A percentile compares a stretch with the other conserved stretches of the same genome.
Evolutionary conservation across 441 rosid species (phyloP).

Genomic region (Adansonia gregorii): DNA sequence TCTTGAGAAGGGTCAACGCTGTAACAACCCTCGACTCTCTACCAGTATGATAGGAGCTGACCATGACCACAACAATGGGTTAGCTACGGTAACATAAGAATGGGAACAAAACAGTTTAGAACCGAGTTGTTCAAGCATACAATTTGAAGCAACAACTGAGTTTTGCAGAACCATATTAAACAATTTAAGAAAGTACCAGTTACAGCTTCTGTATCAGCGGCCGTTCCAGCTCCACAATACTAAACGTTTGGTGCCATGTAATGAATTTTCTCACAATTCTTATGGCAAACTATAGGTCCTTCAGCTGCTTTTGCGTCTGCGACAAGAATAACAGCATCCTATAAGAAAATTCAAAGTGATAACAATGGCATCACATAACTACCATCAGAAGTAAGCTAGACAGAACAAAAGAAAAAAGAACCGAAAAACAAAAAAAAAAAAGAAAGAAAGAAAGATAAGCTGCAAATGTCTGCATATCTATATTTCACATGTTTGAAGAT

Average conservation of each 20-base stretch:
- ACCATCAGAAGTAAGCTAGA: not conserved
- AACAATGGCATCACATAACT: not conserved
- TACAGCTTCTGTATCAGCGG: slow-evolving; percentile 97
- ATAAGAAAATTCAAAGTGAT: slow-evolving; percentile 7
- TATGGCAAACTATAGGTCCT: slow-evolving; percentile 94
- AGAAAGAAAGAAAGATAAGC: not conserved
- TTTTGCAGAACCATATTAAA: not conserved
- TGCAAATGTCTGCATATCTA: not conserved
- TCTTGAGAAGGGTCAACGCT: slow-evolving; percentile 8
- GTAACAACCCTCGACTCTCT: slow-evolving; percentile 5
- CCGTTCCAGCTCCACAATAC: slow-evolving; percentile 98
- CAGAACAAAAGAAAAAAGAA: not conserved
- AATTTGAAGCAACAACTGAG: not conserved
- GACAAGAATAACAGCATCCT: slow-evolving; percentile 98
- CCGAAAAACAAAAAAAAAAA: not conserved
- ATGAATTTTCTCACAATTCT: slow-evolving; percentile 96
- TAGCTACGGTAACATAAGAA: not conserved
- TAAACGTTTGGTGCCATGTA: slow-evolving; percentile 97
- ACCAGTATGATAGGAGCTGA: slow-evolving; percentile 6
- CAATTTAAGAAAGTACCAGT: slow-evolving; percentile 56
- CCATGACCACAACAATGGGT: not conserved
- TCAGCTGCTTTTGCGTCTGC: slow-evolving; percentile 96
- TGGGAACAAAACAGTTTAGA: not conserved
- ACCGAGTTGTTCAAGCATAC: not conserved
- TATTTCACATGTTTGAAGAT: not conserved